A percentile compares a stretch with the other conserved stretches of the same genome.
These are phyloP conservation scores for Trichoderma endophyticum DNA, from an alignment of 2,329 filamentous ascomycete species.

Conservation along the genomic window DNA sequence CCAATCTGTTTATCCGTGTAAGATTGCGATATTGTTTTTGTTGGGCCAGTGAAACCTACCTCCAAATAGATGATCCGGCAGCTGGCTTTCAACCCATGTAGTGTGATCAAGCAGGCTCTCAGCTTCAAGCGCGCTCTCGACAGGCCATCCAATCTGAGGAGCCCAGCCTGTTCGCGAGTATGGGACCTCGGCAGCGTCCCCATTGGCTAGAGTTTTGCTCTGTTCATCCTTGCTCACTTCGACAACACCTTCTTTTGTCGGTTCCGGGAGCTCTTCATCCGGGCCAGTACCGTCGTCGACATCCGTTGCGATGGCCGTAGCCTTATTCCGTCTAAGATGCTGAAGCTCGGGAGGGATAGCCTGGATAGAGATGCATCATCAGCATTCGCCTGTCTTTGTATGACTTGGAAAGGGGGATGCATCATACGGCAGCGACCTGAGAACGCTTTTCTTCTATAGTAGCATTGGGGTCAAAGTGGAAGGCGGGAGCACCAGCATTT, in stretches of 20 bases:
- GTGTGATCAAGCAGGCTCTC: conserved; percentile 81
- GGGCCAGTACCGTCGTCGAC: conserved; percentile 67
- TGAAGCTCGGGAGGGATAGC: conserved; percentile 40
- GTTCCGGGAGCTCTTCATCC: conserved; percentile 73
- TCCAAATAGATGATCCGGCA: conserved; percentile 89
- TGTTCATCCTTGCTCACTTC: conserved; percentile 49
- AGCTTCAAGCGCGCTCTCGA: conserved; percentile 52
- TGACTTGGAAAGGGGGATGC: not conserved
- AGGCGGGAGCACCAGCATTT: conserved; percentile 75
- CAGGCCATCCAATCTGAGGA: conserved; percentile 73
- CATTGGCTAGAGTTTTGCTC: conserved; percentile 48
- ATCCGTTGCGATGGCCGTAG: conserved; percentile 73
- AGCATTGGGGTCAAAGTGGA: conserved; percentile 84
- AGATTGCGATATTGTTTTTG: not conserved
- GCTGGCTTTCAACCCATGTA: conserved; percentile 77
- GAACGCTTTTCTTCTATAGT: conserved; percentile 78
- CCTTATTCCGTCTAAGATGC: conserved; percentile 46
- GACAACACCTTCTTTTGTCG: conserved; percentile 67
- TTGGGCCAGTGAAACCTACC: conserved; percentile 46
- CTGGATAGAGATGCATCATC: conserved; percentile 23
- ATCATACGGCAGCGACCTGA: conserved; percentile 69
- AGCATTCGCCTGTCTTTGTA: not conserved
- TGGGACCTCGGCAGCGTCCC: conserved; percentile 47
- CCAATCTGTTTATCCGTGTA: conserved; percentile 66
- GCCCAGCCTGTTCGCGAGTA: conserved; percentile 73